Base-by-base conservation (phyloP, 129 eudicot species). In the Erigeron canadensis region DNA sequence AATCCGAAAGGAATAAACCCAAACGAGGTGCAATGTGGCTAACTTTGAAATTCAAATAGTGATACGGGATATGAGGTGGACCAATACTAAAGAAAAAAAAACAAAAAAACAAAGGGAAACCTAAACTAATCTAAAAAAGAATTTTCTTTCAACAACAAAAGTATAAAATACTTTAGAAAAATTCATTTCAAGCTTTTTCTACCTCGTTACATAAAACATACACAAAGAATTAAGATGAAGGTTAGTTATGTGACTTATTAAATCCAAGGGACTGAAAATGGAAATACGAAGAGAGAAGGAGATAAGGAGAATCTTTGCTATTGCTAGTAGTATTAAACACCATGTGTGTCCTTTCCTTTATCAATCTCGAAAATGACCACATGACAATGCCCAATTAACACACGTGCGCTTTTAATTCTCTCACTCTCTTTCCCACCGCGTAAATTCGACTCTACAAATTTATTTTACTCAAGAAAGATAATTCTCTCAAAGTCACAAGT, bases 381-480 rank as follows among this genome's bases (percentile, higher is more conserved):
- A 45, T 72, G 67, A 57, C 8, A 39, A 18, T 22, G 59, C 51
- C 51, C 77, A 37, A 17, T 73, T 73, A 17, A 48, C 62, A 48
- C 77, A 73, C 77, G 63, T 73, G 77, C 77, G 62, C 63, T 63
- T 62, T 62, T 46, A 19, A 7, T 73, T 51, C 6, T 34, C n/a
- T 58, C 10, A 34, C 38, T 41, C 3, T 4, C 17, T 34, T 12
- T 41, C 3, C 7, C n/a, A 46, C 60, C 77, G 77, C 77, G 77
- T 73, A 37, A 48, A 46, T 10, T n/a, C 45, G 34, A 28, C 34
- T n/a, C n/a, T n/a, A n/a, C n/a, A n/a, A n/a, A n/a, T n/a, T n/a
- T 1, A 28, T 28, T 28, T 28, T 28, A 28, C 34, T 1, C 34
- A 28, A 28, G 3, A 28, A 28, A 28, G 34, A 28, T 28, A 28